Evolutionary conservation across 2,329 filamentous ascomycete genomes (phyloP).

Genomic region (Grosmannia huntii): DNA sequence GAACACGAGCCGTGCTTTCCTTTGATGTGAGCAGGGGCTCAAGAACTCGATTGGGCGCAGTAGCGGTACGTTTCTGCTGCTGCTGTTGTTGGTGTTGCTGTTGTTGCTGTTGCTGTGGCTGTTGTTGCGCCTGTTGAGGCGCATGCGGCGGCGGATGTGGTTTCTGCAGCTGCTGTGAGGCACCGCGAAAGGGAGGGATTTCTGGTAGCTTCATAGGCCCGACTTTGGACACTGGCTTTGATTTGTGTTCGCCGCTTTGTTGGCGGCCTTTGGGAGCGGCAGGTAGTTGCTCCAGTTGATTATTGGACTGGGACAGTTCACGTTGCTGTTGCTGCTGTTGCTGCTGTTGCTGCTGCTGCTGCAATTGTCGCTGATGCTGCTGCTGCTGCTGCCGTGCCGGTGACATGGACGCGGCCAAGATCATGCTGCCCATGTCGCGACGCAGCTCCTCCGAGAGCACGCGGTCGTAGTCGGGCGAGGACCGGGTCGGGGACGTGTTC

Average conservation of each 20-base stretch:
- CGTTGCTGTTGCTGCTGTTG: not conserved
- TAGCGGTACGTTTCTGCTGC: not conserved
- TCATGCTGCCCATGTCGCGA: conserved; percentile 46
- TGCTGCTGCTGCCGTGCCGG: conserved; percentile 6
- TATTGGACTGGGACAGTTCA: conserved; percentile 8
- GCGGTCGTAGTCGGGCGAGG: conserved; percentile 47
- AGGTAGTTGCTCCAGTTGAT: no score
- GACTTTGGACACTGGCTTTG: conserved; percentile 23
- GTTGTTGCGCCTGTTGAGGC: conserved; percentile 7
- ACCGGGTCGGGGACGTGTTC: conserved; percentile 24
- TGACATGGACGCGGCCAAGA: conserved; percentile 27
- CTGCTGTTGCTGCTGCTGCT: conserved; percentile 6
- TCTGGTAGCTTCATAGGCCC: conserved; percentile 34
- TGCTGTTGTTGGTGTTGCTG: conserved; percentile 7
- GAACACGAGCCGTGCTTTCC: conserved; percentile 6
- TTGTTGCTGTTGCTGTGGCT: conserved; percentile 13
- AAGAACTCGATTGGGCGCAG: not conserved
- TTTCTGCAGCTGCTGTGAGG: conserved; percentile 11
- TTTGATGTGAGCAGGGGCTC: not conserved
- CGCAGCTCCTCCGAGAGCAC: conserved; percentile 51
- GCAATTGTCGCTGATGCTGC: conserved; percentile 3
- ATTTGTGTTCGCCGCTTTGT: conserved; percentile 9
- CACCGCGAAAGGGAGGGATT: conserved; percentile 41
- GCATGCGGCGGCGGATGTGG: conserved; percentile 5
- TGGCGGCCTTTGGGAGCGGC: no score